Base-by-base conservation (phyloP, 805 yeast species). In the Torulaspora quercuum region DNA sequence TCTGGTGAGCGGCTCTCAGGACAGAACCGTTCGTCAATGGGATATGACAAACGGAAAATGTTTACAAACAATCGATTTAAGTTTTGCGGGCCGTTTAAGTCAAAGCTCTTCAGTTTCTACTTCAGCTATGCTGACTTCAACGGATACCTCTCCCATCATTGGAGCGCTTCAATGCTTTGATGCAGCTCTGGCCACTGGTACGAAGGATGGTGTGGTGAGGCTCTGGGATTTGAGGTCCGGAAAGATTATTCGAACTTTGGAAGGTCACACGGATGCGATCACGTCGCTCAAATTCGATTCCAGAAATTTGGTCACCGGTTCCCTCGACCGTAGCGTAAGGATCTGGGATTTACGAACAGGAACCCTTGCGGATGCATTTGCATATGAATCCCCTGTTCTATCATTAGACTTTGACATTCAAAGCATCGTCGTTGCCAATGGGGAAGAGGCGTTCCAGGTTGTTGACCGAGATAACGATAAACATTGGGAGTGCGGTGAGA, bases 271-370 rank as follows among this genome's bases (percentile, higher is more conserved):
- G 3, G 80, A 78, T 1, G 75, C 87, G 2, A 75, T 82, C 7
- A 75, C 87, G 0, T 67, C 78, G 22, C 62, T 82, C 26, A 82
- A 80, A 51, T 82, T 82, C 57, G 87, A 82, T 52, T 78, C 76
- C n/a, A 64, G 63, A 30, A 74, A 76, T 50, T 58, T 82, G 23
- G 71, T 78, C 3, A 76, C 87, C 0, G 86, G 86, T 6, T 71
- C 81, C 10, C 56, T 63, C 6, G 89, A 82, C 50, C 63, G 82
- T 33, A 74, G 80, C 14, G 68, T 81, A 3, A 67, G 86, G 37
- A 68, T 79, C 8, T 82, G 90, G 90, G 90, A 82, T 55, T 60
- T 82, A 26, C 65, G 90, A 45, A 78, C 76, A 0, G 88, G 89
- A 9, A 66, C 74, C 1, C 68, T 81, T 9, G 57, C 69, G 24